These are phyloP conservation scores for Phytophthora melonis DNA, from an alignment of 352 stramenopile species.

Conservation along the genomic window DNA sequence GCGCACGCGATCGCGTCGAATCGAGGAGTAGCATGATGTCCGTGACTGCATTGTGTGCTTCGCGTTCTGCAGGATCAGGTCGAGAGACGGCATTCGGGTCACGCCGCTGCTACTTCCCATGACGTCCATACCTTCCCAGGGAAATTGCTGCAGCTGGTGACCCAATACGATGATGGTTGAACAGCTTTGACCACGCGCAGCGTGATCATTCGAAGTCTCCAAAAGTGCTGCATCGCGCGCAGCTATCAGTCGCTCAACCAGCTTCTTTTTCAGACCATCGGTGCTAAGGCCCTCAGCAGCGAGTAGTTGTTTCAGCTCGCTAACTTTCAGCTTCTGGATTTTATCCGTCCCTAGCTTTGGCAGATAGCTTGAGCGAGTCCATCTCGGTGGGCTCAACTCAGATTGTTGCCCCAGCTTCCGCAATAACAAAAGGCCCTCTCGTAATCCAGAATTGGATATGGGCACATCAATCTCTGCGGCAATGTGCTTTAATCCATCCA, in stretches of 20 bases:
- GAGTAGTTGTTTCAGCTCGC: constrained; percentile 54
- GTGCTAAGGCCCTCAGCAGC: constrained; percentile 38
- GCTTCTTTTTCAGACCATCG: constrained; percentile 60
- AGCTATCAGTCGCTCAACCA: constrained; percentile 50
- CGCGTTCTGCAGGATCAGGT: constrained; percentile 60
- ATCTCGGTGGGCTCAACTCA: constrained; percentile 6
- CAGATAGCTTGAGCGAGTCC: constrained; percentile 16
- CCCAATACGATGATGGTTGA: constrained; percentile 78
- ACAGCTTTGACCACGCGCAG: neutral
- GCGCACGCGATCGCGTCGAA: constrained; percentile 49
- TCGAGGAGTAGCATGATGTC: neutral
- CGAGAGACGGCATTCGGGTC: constrained; percentile 81
- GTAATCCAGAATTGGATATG: constrained; percentile 27
- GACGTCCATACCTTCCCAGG: constrained; percentile 83
- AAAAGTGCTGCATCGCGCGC: constrained; percentile 39
- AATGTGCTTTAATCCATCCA: constrained; percentile 51
- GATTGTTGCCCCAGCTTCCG: constrained; percentile 12
- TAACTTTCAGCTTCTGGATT: constrained; percentile 55
- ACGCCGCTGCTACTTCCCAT: constrained; percentile 51
- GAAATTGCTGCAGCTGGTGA: constrained; percentile 73
- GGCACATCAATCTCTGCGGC: constrained; percentile 38
- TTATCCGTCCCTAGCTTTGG: constrained; percentile 37
- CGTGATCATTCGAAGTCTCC: neutral
- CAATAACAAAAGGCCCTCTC: constrained; percentile 33
- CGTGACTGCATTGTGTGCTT: neutral